Evolutionary conservation across 257 asterid species (phyloP).

Genomic region (Solanum raphanifolium): DNA sequence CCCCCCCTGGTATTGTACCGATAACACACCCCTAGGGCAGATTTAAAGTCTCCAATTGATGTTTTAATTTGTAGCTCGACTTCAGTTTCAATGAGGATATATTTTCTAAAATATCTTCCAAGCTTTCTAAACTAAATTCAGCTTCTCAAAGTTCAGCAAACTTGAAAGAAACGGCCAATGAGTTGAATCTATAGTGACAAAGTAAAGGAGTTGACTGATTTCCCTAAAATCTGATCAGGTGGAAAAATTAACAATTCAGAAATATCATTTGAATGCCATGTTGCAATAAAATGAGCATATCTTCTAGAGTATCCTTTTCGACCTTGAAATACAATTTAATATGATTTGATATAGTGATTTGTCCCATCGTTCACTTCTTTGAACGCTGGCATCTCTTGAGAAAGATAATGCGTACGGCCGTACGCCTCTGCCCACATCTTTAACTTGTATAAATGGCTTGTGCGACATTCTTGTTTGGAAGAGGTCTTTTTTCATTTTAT

Average conservation of each 20-base stretch:
- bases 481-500: not conserved
- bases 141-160: not conserved
- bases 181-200: not conserved
- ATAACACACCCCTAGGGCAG: not conserved
- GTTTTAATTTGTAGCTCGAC: not conserved
- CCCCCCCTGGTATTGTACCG: not conserved
- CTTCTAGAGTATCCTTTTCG: not conserved
- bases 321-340: not conserved
- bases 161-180: not conserved
- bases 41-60: not conserved
- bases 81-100: not conserved
- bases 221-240: not conserved
- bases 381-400: not conserved
- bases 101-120: not conserved
- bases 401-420: not conserved
- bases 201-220: not conserved
- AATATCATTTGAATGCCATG: not conserved
- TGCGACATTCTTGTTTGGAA: not conserved
- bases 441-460: not conserved
- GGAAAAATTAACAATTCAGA: not conserved
- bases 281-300: not conserved
- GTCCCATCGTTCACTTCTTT: not conserved
- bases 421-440: not conserved
- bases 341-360: not conserved
- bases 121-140: not conserved